A percentile compares a stretch with the other conserved stretches of the same genome.
Evolutionary conservation across 805 yeast species (phyloP).

Genomic region (Ogataea dorogensis): DNA sequence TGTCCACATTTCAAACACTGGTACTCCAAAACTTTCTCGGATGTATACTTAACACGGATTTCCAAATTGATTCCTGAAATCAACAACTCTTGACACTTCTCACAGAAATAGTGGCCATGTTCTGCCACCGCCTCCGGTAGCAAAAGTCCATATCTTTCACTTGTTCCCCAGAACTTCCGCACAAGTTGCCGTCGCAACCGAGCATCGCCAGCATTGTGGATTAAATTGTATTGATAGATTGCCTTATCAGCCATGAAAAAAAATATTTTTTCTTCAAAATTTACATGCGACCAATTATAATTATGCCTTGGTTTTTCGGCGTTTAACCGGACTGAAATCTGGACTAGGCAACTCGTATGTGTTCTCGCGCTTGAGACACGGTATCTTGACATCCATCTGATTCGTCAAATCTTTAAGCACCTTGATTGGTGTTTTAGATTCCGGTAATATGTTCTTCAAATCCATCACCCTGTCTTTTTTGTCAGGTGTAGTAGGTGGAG

Average conservation of each 20-base stretch:
- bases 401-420: conserved; percentile 7
- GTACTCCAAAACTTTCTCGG: conserved; percentile 16
- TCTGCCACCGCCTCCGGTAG: conserved; percentile 19
- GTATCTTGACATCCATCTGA: background rate
- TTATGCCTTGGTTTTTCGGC: conserved; percentile 1
- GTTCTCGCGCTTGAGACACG: conserved; percentile 1
- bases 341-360: conserved; percentile 9
- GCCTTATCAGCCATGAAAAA: conserved; percentile 9
- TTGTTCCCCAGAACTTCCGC: conserved; percentile 14
- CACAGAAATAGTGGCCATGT: conserved; percentile 17
- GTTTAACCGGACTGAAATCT: conserved; percentile 11
- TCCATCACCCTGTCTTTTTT: conserved; percentile 11
- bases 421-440: background rate
- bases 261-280: conserved; percentile 1
- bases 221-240: conserved; percentile 21
- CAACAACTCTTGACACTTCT: conserved; percentile 18
- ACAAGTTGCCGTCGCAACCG: conserved; percentile 20
- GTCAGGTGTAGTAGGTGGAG: conserved; percentile 26
- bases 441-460: conserved; percentile 4
- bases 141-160: conserved; percentile 14
- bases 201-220: conserved; percentile 16
- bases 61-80: conserved; percentile 22
- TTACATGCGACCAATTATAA: background rate
- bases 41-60: conserved; percentile 15
- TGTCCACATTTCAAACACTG: conserved; percentile 23